These are phyloP conservation scores for Austroboletus rostrupii DNA, from an alignment of 1,284 basidiomycete species.

Conservation along the genomic window DNA sequence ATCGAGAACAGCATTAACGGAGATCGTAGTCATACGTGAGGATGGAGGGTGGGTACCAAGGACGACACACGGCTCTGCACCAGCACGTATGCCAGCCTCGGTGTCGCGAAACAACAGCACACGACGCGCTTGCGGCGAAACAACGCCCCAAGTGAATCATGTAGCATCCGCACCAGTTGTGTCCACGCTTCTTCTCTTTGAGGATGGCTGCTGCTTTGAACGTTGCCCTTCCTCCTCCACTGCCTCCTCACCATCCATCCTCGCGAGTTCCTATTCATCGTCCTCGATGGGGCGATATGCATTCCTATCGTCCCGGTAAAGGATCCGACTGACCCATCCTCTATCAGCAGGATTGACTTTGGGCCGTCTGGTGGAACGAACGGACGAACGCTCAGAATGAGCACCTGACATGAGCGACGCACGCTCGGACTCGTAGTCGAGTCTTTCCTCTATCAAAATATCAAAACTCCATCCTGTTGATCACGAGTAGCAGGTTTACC, in stretches of 20 bases:
- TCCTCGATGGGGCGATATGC: constrained; percentile 54
- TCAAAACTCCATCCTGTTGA: constrained; percentile 11
- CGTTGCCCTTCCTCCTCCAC: constrained; percentile 20
- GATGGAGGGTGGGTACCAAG: constrained; percentile 25
- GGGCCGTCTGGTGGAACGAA: constrained; percentile 25
- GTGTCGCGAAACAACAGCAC: constrained; percentile 4
- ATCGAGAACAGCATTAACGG: neutral
- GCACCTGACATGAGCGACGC: constrained; percentile 51
- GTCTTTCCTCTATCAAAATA: constrained; percentile 51
- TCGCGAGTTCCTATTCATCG: constrained; percentile 67
- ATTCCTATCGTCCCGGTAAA: constrained; percentile 44
- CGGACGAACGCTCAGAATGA: constrained; percentile 36
- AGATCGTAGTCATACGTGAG: constrained; percentile 18
- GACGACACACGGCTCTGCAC: constrained; percentile 2
- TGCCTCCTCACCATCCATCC: constrained; percentile 40
- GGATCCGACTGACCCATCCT: constrained; percentile 49
- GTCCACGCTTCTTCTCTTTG: constrained; percentile 11
- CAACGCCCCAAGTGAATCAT: constrained; percentile 3
- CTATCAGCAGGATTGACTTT: constrained; percentile 24
- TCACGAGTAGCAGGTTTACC: constrained; percentile 36
- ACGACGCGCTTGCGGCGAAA: constrained; percentile 1
- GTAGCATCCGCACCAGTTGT: constrained; percentile 6
- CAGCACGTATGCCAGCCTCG: constrained; percentile 6
- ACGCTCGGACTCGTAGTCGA: constrained; percentile 72
- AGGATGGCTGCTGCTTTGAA: constrained; percentile 12